phyloP scores from a whole-genome alignment of 345 rosid genomes.

The Turritis glabra region DNA sequence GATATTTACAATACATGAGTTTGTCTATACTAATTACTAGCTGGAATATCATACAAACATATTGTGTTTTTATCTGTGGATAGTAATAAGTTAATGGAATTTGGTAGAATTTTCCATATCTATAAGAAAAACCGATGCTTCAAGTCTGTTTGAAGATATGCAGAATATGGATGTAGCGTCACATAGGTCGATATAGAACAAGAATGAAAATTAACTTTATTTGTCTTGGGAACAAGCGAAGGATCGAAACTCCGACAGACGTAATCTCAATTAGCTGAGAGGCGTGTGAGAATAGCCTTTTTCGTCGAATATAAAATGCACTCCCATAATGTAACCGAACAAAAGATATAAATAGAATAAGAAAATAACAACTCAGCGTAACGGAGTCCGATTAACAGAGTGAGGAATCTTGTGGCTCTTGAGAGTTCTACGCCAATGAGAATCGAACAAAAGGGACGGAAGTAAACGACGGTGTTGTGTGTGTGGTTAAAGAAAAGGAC shows the following conservation, averaged over 20 bases:
- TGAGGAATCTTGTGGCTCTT: constrained; percentile 8
- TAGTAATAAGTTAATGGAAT: background rate
- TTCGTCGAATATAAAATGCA: background rate
- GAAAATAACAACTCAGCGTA: constrained; percentile 14
- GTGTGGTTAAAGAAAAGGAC: background rate
- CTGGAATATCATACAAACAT: background rate
- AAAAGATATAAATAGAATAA: background rate
- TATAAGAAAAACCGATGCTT: background rate
- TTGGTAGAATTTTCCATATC: background rate
- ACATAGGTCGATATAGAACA: constrained; percentile 2
- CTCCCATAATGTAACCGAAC: background rate
- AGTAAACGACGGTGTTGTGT: background rate
- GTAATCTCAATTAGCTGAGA: constrained; percentile 25
- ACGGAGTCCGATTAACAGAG: constrained; percentile 29
- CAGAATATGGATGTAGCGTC: background rate
- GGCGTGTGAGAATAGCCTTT: constrained; percentile 33
- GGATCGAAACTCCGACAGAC: constrained; percentile 29
- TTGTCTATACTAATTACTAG: background rate
- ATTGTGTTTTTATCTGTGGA: background rate
- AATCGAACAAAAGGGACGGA: background rate
- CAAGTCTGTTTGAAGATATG: too few relatives aligned
- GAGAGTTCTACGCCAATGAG: constrained; percentile 33
- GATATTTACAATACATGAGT: background rate
- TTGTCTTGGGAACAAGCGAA: constrained; percentile 34
- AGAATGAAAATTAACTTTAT: constrained; percentile 31